Evolutionary conservation across 2,329 filamentous ascomycete species (phyloP), one percentile per base, ranked within the genome.

Genomic region (Aspergillus quadrilineatus): DNA sequence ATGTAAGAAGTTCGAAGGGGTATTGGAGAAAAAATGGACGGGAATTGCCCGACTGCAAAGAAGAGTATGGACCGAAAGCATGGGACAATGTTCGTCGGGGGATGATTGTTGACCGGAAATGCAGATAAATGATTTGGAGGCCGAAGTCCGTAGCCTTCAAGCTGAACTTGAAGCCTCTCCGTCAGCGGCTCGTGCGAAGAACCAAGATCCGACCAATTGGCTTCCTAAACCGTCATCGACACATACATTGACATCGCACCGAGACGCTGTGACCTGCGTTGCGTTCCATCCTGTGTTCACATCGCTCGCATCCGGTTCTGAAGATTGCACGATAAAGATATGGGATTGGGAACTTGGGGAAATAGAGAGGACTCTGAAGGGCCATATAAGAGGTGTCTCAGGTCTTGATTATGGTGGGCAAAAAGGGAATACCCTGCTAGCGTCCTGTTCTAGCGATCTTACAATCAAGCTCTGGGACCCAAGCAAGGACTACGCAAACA

Each of bases 1-100:
- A 17, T 83, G 88, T 51, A 96, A 96, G 80, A 96, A 96, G 77
- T 97, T 97, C 77, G 92, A 96, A 75, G 89, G 90, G 1, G 77
- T 97, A 29, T 77, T 97, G 64, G 93, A 97, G 81, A 97, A 96
- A 84, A 97, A 97, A 80, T 97, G 93, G 93, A 97, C 93, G 17
- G 94, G 91, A 67, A 89, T 97, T 29, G 92, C 97, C 67, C 84
- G 93, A 60, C 76, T 97, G 73, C 93, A 97, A 77, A 97, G 96
- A 77, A 97, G 96, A 89, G 90, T 89, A 75, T 50, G 75, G 47
- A 45, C 14, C 26, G 39, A 28, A 43, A 10, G 46, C 41, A 26
- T 32, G 39, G 32, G 32, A 17, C 5, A 12, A 30, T 15, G 29
- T 47, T 34, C 1, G n/a, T 34, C 4, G 26, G 43, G 50, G 43